These are phyloP conservation scores for Geopyxis carbonaria DNA, from an alignment of 495 filamentous ascomycete species.

Conservation along the genomic window DNA sequence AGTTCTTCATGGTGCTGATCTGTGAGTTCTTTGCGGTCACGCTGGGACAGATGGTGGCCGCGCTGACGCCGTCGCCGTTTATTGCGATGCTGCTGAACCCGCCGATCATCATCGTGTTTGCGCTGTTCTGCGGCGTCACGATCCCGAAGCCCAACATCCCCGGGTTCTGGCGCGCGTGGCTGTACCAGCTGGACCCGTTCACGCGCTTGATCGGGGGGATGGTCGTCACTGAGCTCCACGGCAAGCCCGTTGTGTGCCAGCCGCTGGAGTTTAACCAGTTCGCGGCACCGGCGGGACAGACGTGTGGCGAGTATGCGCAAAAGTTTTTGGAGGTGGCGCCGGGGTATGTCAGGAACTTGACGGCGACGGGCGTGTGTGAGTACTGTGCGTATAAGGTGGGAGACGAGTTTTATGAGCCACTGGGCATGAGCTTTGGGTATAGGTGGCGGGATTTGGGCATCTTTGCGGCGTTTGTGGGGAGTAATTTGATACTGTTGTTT, in stretches of 20 bases:
- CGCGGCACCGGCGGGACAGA: conserved; percentile 39
- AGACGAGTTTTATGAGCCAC: conserved; percentile 54
- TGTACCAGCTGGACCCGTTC: conserved; percentile 72
- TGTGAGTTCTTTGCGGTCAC: conserved; percentile 63
- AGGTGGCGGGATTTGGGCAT: conserved; percentile 73
- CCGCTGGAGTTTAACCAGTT: conserved; percentile 43
- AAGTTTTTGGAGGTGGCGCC: conserved; percentile 48
- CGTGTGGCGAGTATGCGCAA: conserved; percentile 48
- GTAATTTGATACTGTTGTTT: conserved; percentile 60
- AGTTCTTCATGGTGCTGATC: conserved; percentile 66
- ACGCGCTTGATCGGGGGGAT: conserved; percentile 67
- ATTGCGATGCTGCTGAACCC: conserved; percentile 59
- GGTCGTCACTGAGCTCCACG: conserved; percentile 56
- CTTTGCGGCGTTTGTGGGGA: conserved; percentile 52
- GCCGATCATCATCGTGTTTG: conserved; percentile 60
- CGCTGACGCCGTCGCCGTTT: conserved; percentile 51
- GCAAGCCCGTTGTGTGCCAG: conserved; percentile 41
- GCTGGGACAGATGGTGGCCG: conserved; percentile 49
- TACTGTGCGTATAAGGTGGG: conserved; percentile 67
- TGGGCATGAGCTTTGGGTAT: conserved; percentile 45
- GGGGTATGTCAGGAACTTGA: conserved; percentile 46
- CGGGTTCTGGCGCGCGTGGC: conserved; percentile 59
- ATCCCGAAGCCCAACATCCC: conserved; percentile 61
- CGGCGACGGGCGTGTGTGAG: conserved; percentile 42
- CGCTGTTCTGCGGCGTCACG: conserved; percentile 70